phyloP scores from a whole-genome alignment of 768 basidiomycete genomes.

The Amanita muscaria region DNA sequence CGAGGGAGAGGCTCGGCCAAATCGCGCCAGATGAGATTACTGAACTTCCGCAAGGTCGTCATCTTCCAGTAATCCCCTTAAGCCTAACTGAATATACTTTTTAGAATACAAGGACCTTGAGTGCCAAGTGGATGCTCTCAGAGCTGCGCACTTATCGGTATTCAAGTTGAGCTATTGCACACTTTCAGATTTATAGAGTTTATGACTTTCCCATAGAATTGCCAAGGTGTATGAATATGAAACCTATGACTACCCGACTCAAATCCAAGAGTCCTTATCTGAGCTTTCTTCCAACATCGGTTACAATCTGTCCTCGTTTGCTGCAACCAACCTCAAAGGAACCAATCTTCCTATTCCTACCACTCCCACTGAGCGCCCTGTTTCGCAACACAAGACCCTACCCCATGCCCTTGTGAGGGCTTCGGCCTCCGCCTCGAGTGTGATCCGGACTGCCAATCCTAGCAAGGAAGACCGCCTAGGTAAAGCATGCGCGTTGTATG shows the following conservation, averaged over 20 bases:
- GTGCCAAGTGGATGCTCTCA: conserved; percentile 86
- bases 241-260: conserved; percentile 83
- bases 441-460: conserved; percentile 35
- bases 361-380: conserved; percentile 44
- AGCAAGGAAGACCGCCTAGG: conserved; percentile 52
- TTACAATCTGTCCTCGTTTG: conserved; percentile 72
- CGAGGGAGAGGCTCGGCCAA: conserved; percentile 81
- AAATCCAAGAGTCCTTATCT: conserved; percentile 74
- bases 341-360: conserved; percentile 73
- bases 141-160: conserved; percentile 62
- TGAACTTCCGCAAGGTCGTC: conserved; percentile 71
- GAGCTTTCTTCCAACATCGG: conserved; percentile 67
- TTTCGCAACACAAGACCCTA: conserved; percentile 85
- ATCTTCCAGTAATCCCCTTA: background rate
- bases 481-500: conserved; percentile 70
- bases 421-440: conserved; percentile 48
- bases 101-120: conserved; percentile 98
- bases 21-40: conserved; percentile 90
- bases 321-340: conserved; percentile 81
- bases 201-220: conserved; percentile 39
- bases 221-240: conserved; percentile 85
- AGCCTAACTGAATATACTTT: background rate
- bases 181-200: background rate
- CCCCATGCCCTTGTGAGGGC: conserved; percentile 90
- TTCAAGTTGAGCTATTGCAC: conserved; percentile 44